Base-by-base conservation (phyloP, 1,139 yeast genomes). In the Lodderomyces elongisporus region DNA sequence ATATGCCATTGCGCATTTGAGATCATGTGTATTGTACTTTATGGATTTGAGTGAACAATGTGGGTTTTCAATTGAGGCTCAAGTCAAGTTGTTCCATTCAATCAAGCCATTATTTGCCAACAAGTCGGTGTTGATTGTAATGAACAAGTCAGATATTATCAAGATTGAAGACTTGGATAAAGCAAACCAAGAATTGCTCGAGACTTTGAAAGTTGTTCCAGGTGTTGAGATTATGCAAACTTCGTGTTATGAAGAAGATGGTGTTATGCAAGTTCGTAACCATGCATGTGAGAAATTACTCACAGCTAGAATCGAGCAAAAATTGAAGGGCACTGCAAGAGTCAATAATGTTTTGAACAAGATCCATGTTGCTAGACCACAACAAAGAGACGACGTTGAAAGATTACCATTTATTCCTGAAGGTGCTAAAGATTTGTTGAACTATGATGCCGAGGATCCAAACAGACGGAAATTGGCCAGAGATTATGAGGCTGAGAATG, bases 1-100 rank as follows among this genome's bases (percentile, higher is more conserved):
- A 54, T 91, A 93, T 55, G 98, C 98, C 41, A 87, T 91, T 72
- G 98, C 98, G 25, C 98, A 91, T 63, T 78, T 91, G 60, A 78
- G 98, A 57, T 88, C 97, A 16, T 87, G 96, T 62, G 95, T 91
- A 31, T 66, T 93, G 52, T 91, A 93, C 66, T 91, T 91, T 54
- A 91, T 91, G 98, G 99, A 91, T 71, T 74, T 91, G 48, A 84
- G 95, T 25, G 99, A 93, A 69, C 97, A 89, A 72, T 91, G 99
- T 77, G 98, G 99, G 32, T 91, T 89, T 68, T 80, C 95, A 20
- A 80, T 91, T 47, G 97, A 89, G 66, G 96, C 93, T 37, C 99
- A 91, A 68, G 97, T 91, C 48, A 88, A 91, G 66, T 73, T 91
- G 45, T 91, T 88, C 78, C 94, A 91, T 63, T 85, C 95, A 29